These are phyloP conservation scores for Kwoniella sp. DNA, from an alignment of 768 basidiomycete species.

Conservation along the genomic window DNA sequence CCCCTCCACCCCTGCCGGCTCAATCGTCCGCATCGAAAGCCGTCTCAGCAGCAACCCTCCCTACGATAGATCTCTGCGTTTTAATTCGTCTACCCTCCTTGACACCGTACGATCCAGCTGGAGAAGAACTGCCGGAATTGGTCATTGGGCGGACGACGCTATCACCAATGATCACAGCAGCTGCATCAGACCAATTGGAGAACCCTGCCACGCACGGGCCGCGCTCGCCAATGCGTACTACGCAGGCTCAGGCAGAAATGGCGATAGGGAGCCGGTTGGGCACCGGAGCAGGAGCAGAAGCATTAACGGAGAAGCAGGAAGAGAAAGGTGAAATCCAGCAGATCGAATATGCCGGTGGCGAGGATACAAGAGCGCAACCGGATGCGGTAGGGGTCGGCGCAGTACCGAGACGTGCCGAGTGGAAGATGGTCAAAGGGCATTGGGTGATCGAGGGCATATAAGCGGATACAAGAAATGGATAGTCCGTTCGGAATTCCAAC, in stretches of 20 bases:
- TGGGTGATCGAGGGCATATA: constrained; percentile 20
- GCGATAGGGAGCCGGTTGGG: background rate
- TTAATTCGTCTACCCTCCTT: constrained; percentile 18
- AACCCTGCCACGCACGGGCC: background rate
- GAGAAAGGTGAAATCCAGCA: constrained; percentile 12
- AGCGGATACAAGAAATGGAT: background rate
- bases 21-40: background rate
- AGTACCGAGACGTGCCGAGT: background rate
- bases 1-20: background rate
- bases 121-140: constrained; percentile 19
- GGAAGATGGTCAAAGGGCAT: constrained; percentile 1
- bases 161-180: constrained; percentile 5
- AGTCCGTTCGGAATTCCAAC: too few relatives aligned
- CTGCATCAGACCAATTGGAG: background rate
- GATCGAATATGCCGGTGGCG: constrained; percentile 7
- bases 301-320: constrained; percentile 1
- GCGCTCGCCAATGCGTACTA: too few relatives aligned
- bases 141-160: constrained; percentile 17
- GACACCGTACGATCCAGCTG: background rate
- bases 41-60: background rate
- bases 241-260: background rate
- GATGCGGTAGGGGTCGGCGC: background rate
- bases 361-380: background rate
- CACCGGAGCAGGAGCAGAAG: too few relatives aligned
- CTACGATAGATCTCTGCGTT: constrained; percentile 17